Evolutionary conservation across 805 yeast genomes (phyloP), one percentile per base, ranked within the genome.

Genomic region (Cephaloascus fragrans): DNA sequence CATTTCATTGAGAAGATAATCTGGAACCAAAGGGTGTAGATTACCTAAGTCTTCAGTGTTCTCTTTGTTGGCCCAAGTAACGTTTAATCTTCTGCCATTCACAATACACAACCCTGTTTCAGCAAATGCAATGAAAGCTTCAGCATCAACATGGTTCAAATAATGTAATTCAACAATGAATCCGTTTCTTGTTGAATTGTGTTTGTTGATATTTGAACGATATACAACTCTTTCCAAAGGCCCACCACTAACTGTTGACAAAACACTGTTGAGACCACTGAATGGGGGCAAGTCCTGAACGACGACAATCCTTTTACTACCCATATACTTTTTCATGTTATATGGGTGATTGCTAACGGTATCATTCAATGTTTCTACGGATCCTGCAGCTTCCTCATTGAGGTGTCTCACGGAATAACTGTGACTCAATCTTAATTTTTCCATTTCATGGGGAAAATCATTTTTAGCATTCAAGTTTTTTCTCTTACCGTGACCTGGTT

Each of bases 221-320:
- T 62, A 47, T 12, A 55, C 59, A 3, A 80, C 47, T 37, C 65
- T 68, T 44, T 80, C 85, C 37, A 83, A 55, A 0, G 86, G 83
- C 0, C 94, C 94, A 2, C 93, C 89, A 46, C 67, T 62, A 0
- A 81, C 60, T 39, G 75, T 82, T 1, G 75, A 51, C 16, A 83
- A 46, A 8, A 82, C 57, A 31, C 75, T 62, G 18, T 62, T 62
- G 6, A 77, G 45, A 6, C 81, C 77, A 6, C 73, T 64, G 20
- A 53, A 48, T 0, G 48, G 39, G 0, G 75, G 70, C 19, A 75
- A 52, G 16, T 64, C 59, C n/a, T 49, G 51, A 3, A 73, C 41
- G 15, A 61, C 52, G 12, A 75, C 42, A 2, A 62, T 55, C 41
- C 69, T 52, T 39, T 46, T 46, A 5, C 46, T 50, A 18, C 17